phyloP scores from a whole-genome alignment of 1,284 basidiomycete genomes.

The Omphalotus olearius region DNA sequence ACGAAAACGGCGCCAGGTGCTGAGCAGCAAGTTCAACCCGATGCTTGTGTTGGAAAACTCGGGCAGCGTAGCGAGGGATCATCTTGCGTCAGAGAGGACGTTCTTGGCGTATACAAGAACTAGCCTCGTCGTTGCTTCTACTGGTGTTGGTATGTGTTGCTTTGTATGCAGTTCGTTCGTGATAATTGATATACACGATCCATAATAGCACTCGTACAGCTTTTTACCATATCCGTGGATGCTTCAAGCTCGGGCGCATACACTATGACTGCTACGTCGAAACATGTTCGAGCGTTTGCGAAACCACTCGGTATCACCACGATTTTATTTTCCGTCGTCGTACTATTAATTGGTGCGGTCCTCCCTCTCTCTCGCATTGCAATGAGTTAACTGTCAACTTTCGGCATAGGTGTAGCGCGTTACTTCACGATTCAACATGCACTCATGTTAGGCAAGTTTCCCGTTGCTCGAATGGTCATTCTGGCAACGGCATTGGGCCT shows the following conservation, averaged over 20 bases:
- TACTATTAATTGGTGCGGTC: constrained; percentile 45
- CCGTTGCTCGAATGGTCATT: constrained; percentile 45
- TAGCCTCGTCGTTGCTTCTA: constrained; percentile 50
- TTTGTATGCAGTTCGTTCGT: constrained; percentile 11
- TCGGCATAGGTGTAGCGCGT: constrained; percentile 39
- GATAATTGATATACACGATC: constrained; percentile 5
- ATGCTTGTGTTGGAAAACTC: constrained; percentile 45
- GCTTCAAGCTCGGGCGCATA: neutral
- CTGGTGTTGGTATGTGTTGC: constrained; percentile 50
- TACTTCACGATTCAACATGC: constrained; percentile 56
- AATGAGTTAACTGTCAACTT: neutral
- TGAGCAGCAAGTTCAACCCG: neutral
- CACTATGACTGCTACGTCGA: neutral
- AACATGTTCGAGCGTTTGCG: constrained; percentile 29
- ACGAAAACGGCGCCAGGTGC: no score
- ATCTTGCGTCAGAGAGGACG: constrained; percentile 55
- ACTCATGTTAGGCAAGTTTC: constrained; percentile 51
- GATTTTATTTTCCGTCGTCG: constrained; percentile 45
- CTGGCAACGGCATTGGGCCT: constrained; percentile 41
- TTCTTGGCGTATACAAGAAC: constrained; percentile 59
- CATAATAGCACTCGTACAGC: constrained; percentile 53
- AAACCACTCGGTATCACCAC: constrained; percentile 52
- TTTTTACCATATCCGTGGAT: constrained; percentile 38
- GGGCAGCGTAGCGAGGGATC: constrained; percentile 59
- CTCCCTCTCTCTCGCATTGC: neutral